These are phyloP conservation scores for Acanthamoeba sp. DNA, from an alignment of 208 protist species.

Conservation along the genomic window DNA sequence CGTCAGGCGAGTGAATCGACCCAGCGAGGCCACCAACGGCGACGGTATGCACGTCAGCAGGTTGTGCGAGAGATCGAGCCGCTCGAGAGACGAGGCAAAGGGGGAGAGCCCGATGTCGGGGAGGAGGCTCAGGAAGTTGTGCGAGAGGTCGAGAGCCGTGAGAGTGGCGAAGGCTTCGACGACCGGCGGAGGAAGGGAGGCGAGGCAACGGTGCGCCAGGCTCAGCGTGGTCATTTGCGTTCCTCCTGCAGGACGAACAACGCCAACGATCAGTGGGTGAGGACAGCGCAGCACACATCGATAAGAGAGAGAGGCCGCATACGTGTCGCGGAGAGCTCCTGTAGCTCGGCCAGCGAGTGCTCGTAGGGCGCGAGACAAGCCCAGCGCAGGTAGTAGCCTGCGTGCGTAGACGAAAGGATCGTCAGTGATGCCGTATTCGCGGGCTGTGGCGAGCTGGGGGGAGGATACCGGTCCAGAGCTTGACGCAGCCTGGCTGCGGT, in stretches of 20 bases:
- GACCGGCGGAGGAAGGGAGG: background rate
- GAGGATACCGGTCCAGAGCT: conserved; percentile 39
- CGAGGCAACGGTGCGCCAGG: background rate
- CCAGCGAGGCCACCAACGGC: background rate
- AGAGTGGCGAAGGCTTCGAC: background rate
- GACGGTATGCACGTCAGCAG: background rate
- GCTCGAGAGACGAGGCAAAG: background rate
- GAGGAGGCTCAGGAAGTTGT: conserved; percentile 16
- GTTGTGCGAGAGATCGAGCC: conserved; percentile 8
- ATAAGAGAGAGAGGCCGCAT: too few relatives aligned
- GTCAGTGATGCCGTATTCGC: too few relatives aligned
- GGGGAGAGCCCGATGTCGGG: background rate
- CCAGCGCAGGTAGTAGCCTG: conserved; percentile 12
- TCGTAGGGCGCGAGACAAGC: background rate
- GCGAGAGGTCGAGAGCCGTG: background rate
- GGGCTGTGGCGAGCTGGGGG: too few relatives aligned
- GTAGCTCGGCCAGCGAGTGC: background rate
- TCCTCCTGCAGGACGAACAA: background rate
- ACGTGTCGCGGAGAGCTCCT: background rate
- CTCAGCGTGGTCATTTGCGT: background rate
- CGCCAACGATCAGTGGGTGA: too few relatives aligned
- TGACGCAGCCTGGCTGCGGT: background rate
- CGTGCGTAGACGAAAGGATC: too few relatives aligned
- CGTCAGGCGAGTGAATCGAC: background rate
- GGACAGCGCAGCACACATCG: too few relatives aligned